Conservation (phyloP, 805 yeast species). For the Cyberlindnera subsufficiens region DNA sequence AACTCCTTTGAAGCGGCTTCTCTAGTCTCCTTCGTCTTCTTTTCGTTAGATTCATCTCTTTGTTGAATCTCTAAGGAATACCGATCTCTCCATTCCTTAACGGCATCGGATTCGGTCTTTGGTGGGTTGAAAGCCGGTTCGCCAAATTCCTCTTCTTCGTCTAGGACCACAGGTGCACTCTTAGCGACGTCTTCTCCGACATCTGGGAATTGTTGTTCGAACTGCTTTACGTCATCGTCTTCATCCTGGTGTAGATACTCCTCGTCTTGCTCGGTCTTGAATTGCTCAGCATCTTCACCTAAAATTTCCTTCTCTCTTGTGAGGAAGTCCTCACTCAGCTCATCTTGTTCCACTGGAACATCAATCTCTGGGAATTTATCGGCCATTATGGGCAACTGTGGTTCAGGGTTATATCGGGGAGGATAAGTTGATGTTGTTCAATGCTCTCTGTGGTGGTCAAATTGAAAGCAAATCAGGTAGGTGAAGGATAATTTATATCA, state of each 20-base stretch:
- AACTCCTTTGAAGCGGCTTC: conserved; percentile 75
- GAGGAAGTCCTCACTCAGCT: conserved; percentile 48
- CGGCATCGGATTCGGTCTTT: conserved; percentile 46
- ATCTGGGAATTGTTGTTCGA: conserved; percentile 61
- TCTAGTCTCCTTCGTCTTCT: conserved; percentile 60
- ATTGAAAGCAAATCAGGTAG: too few relatives aligned
- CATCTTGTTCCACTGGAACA: conserved; percentile 25
- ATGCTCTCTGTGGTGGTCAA: background rate
- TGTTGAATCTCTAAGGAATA: conserved; percentile 72
- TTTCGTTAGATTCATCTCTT: conserved; percentile 66
- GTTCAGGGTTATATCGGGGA: background rate
- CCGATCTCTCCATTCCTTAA: conserved; percentile 76
- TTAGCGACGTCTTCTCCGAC: conserved; percentile 32
- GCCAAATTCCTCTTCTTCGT: conserved; percentile 28
- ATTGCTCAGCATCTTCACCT: conserved; percentile 53
- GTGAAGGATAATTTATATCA: too few relatives aligned
- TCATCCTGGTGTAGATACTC: conserved; percentile 37
- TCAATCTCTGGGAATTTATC: conserved; percentile 74
- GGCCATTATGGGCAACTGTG: conserved; percentile 38
- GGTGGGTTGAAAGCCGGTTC: conserved; percentile 24
- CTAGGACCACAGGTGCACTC: background rate
- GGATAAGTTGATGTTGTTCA: background rate
- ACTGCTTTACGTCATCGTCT: conserved; percentile 43
- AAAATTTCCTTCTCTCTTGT: conserved; percentile 62
- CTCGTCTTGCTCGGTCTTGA: conserved; percentile 57